Base-by-base conservation (phyloP, 2,329 filamentous ascomycete species). In the Pseudocercospora macadamiae region DNA sequence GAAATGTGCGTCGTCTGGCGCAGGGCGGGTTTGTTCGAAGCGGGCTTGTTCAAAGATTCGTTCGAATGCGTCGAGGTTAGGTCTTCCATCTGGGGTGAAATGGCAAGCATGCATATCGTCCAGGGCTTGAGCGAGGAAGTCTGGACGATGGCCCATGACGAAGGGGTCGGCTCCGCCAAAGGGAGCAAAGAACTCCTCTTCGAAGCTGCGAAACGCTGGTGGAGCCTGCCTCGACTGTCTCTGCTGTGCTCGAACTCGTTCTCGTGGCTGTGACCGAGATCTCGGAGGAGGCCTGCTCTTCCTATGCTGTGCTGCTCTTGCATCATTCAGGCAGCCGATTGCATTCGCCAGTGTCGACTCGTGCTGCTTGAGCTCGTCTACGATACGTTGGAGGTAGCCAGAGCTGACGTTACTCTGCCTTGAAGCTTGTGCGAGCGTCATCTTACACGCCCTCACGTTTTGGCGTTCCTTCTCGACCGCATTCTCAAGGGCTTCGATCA, bases 341-440 rank as follows among this genome's bases (percentile, higher is more conserved):
- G 66, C 66, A 21, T 53, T 56, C 5, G 54, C 57, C 16, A 64
- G 55, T 12, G 63, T 54, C 7, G 19, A 25, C 45, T 69, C 67
- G 26, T 66, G 67, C 4, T 51, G 25, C 36, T 66, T 68, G 45
- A 70, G 55, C 34, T 68, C 64, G 30, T 71, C 62, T 7, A 70
- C 45, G 34, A 70, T 52, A 4, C 52, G 51, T 25, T 70, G 65
- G 2, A 71, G 51, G 51, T 66, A 52, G 14, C 51, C 36, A 2
- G 68, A 64, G 37, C 64, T 62, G 36, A 67, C 52, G 12, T 54
- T 56, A 8, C 55, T 59, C 42, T 65, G 64, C 30, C 65, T 56
- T 2, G 68, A 67, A 37, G 68, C 67, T 25, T 67, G 62, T 47
- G 69, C 64, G 2, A 70, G 64, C 19, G 56, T 62, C 51, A 64